Conservation (phyloP, 2,329 filamentous ascomycete species). For the Graphium sp. region DNA sequence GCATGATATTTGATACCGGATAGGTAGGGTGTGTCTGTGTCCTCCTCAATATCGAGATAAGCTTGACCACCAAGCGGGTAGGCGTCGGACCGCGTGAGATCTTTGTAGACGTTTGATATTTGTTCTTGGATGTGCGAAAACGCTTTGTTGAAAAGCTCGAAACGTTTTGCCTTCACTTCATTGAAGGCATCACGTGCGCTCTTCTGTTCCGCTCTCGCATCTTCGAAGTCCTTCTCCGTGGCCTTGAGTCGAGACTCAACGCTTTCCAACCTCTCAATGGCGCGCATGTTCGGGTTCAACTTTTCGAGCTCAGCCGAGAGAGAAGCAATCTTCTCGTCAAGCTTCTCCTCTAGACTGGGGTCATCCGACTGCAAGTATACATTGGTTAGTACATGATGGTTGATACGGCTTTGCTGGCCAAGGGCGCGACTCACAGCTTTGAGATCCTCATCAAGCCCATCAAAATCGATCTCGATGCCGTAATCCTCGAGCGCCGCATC, state of each 20-base stretch:
- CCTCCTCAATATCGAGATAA: constrained; percentile 83
- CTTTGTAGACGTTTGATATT: constrained; percentile 86
- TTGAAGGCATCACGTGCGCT: constrained; percentile 72
- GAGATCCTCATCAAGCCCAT: constrained; percentile 64
- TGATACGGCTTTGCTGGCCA: background rate
- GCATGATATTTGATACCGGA: constrained; percentile 96
- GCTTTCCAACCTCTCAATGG: constrained; percentile 75
- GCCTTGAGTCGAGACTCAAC: constrained; percentile 69
- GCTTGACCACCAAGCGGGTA: constrained; percentile 82
- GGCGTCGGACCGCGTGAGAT: constrained; percentile 77
- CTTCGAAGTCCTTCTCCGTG: constrained; percentile 80
- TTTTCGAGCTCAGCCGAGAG: constrained; percentile 75
- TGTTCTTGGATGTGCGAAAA: constrained; percentile 91
- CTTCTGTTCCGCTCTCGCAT: constrained; percentile 58
- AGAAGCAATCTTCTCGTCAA: constrained; percentile 61
- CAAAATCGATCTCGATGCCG: constrained; percentile 81
- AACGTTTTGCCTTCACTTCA: constrained; percentile 63
- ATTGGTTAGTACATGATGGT: constrained; percentile 1
- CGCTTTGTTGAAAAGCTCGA: constrained; percentile 86
- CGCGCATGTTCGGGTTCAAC: constrained; percentile 92
- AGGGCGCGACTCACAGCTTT: constrained; percentile 47
- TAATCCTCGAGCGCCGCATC: constrained; percentile 66
- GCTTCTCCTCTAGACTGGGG: constrained; percentile 52
- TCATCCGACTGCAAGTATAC: constrained; percentile 39
- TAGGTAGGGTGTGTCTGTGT: constrained; percentile 90